Percentiles rank a stretch among this genome's conserved stretches.
phyloP scores from a whole-genome alignment of 768 basidiomycete genomes.

The Termitomyces sp. region DNA sequence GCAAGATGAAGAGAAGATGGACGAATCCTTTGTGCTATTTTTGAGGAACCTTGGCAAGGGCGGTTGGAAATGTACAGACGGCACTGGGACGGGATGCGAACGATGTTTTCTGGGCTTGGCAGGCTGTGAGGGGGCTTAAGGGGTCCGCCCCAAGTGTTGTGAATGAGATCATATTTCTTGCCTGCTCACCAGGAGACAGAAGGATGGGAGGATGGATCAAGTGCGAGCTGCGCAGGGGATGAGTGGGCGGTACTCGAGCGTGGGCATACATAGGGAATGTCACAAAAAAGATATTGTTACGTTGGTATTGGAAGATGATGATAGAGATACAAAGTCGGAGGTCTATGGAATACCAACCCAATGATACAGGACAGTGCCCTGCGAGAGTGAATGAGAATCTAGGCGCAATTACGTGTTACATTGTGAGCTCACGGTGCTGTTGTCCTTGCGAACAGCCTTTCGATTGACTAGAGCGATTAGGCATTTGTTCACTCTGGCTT shows the following conservation, averaged over 20 bases:
- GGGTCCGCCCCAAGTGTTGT: background rate
- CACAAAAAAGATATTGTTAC: background rate
- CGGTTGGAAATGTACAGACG: conserved; percentile 15
- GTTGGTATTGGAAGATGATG: background rate
- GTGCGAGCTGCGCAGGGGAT: conserved; percentile 9
- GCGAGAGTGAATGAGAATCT: background rate
- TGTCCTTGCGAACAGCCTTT: conserved; percentile 80
- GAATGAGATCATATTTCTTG: conserved; percentile 1
- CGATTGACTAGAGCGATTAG: conserved; percentile 87
- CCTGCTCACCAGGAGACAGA: conserved; percentile 6
- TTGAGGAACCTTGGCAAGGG: conserved; percentile 15
- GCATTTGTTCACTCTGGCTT: conserved; percentile 91
- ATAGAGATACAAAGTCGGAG: background rate
- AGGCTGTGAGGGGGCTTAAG: conserved; percentile 5
- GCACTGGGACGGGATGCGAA: conserved; percentile 10
- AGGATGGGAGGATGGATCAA: conserved; percentile 10
- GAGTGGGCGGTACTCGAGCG: conserved; percentile 12
- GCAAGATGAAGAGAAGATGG: conserved; percentile 22
- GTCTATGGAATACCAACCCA: conserved; percentile 58
- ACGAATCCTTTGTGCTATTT: conserved; percentile 9
- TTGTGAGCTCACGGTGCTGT: conserved; percentile 42
- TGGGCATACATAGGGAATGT: background rate
- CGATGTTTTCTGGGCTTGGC: conserved; percentile 19
- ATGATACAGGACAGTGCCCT: conserved; percentile 68
- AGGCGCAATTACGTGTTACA: background rate